phyloP scores from a whole-genome alignment of 2,329 filamentous ascomycete species.

The Sporothrix luriei region DNA sequence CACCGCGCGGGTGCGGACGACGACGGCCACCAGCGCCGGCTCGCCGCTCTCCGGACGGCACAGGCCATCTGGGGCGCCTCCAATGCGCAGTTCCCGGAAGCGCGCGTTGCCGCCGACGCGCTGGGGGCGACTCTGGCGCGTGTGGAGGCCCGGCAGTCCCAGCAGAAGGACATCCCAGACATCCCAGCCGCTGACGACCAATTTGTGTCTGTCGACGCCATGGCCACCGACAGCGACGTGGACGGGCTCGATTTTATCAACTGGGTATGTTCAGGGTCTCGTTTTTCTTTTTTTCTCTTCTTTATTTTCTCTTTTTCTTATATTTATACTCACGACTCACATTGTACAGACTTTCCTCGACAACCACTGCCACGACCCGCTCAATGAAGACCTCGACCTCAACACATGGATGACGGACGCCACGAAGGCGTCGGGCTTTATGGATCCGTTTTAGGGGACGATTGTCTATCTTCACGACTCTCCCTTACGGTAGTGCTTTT shows the following conservation, averaged over 20 bases:
- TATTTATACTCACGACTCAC: no score
- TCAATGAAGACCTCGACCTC: slow-evolving; percentile 1
- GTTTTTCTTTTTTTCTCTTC: no score
- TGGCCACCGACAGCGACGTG: slow-evolving; percentile 28
- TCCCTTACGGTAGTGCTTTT: not conserved
- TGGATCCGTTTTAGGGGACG: not conserved
- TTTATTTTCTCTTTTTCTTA: no score
- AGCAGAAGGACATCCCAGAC: not conserved
- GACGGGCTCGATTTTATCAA: not conserved
- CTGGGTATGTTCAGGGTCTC: no score
- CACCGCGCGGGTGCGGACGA: no score
- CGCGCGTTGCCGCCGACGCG: slow-evolving; percentile 1
- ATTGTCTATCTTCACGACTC: not conserved
- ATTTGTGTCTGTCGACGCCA: no score
- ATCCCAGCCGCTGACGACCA: no score
- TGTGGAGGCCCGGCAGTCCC: not conserved
- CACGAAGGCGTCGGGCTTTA: not conserved
- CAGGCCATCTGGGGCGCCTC: slow-evolving; percentile 6
- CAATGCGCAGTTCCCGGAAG: not conserved
- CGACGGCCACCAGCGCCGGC: not conserved
- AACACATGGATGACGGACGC: slow-evolving; percentile 21
- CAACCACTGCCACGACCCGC: no score
- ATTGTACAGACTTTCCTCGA: no score
- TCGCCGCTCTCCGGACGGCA: not conserved
- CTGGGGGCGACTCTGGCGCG: not conserved